Conservation (phyloP, 2,329 filamentous ascomycete species). For the Cercospora sesami region DNA sequence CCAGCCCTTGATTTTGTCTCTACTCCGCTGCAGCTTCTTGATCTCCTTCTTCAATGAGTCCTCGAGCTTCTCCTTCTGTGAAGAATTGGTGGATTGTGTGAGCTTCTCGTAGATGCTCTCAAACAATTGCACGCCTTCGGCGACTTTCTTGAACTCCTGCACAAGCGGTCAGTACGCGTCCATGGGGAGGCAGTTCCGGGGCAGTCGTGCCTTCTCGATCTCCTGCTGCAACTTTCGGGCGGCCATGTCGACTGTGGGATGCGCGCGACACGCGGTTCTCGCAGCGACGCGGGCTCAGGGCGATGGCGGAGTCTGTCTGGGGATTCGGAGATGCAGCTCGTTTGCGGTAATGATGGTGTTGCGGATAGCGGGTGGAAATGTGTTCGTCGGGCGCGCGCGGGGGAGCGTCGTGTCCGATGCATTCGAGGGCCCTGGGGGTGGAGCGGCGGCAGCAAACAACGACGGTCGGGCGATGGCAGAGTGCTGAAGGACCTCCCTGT, state of each 20-base stretch:
- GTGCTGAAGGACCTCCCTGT: neutral
- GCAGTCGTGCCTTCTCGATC: conserved; percentile 76
- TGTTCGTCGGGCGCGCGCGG: neutral
- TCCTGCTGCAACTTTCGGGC: conserved; percentile 96
- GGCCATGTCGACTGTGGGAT: conserved; percentile 66
- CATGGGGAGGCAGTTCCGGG: conserved; percentile 5
- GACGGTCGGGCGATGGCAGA: neutral
- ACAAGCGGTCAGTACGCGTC: conserved; percentile 25
- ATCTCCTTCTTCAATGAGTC: conserved; percentile 98
- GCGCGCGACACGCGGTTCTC: conserved; percentile 19
- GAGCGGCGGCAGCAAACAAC: neutral
- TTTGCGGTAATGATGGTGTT: neutral
- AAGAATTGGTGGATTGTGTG: conserved; percentile 82
- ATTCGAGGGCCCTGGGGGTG: neutral
- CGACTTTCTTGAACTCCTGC: conserved; percentile 83
- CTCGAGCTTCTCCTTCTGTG: conserved; percentile 97
- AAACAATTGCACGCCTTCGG: conserved; percentile 88
- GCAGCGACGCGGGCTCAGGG: neutral
- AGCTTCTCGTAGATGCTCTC: conserved; percentile 98
- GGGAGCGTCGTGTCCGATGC: neutral
- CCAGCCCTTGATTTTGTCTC: conserved; percentile 99
- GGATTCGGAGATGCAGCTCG: neutral
- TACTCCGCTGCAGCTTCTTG: conserved; percentile 96
- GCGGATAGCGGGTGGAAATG: neutral
- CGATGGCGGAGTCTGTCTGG: neutral